Conservation (phyloP, 148 eudicot genomes). For the Fagopyrum esculentum region DNA sequence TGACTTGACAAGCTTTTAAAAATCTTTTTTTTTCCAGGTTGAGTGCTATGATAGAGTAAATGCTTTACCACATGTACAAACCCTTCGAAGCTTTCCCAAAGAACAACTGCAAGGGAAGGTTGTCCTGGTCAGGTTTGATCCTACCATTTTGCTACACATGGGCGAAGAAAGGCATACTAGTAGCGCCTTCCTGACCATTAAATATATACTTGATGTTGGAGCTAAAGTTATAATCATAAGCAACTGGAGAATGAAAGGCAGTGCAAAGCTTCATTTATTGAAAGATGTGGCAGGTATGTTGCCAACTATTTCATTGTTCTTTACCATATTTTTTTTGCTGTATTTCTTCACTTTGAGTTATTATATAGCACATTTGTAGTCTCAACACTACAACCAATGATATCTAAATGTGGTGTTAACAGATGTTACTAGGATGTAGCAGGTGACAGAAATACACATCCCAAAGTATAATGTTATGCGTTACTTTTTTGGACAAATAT, state of each 20-base stretch:
- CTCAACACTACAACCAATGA: background rate
- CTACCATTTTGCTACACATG: constrained; percentile 37
- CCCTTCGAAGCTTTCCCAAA: constrained; percentile 50
- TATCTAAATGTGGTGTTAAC: background rate
- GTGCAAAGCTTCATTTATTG: constrained; percentile 29
- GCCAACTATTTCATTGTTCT: background rate
- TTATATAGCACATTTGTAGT: background rate
- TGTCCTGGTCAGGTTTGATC: constrained; percentile 77
- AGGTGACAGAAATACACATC: background rate
- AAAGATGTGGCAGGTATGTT: constrained; percentile 55
- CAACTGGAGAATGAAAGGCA: constrained; percentile 42
- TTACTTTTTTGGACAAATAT: background rate
- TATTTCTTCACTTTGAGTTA: background rate
- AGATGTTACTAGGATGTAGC: background rate
- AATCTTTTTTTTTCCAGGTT: background rate
- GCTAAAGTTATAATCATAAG: constrained; percentile 54
- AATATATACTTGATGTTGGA: constrained; percentile 45
- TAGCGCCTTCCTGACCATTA: constrained; percentile 48
- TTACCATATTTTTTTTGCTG: background rate
- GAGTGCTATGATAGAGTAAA: constrained; percentile 16
- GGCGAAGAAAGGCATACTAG: constrained; percentile 23
- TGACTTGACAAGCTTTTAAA: background rate
- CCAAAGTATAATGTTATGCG: background rate
- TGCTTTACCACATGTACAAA: constrained; percentile 55
- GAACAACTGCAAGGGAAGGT: constrained; percentile 54